Evolutionary conservation across 495 filamentous ascomycete genomes (phyloP).

Genomic region (Elasticomyces elasticus): DNA sequence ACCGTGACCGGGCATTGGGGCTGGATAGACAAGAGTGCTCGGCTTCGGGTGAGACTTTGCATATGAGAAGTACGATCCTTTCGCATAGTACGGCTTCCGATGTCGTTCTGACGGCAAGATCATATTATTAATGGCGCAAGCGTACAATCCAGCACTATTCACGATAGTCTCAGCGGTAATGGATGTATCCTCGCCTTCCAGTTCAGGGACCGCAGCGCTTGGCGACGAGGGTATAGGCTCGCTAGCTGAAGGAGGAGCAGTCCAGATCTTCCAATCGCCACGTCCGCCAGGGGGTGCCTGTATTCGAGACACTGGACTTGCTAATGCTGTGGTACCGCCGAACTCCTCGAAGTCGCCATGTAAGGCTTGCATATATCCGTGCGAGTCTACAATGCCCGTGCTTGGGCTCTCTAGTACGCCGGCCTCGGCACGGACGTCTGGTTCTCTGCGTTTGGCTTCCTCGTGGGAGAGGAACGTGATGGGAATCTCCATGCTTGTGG

Average conservation of each 20-base stretch:
- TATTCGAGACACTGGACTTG: constrained; percentile 51
- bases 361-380: constrained; percentile 70
- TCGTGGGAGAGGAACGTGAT: constrained; percentile 54
- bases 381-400: constrained; percentile 87
- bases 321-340: constrained; percentile 63
- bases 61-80: constrained; percentile 94
- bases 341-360: constrained; percentile 65
- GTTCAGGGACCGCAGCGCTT: constrained; percentile 5
- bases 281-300: constrained; percentile 40
- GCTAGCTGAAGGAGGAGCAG: constrained; percentile 34
- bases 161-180: constrained; percentile 68
- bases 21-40: constrained; percentile 75
- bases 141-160: constrained; percentile 76
- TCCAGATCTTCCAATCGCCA: constrained; percentile 46
- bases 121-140: constrained; percentile 71
- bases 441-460: constrained; percentile 58
- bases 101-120: constrained; percentile 54
- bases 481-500: constrained; percentile 57
- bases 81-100: constrained; percentile 65
- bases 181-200: constrained; percentile 36
- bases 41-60: constrained; percentile 53
- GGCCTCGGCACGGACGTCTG: constrained; percentile 55
- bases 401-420: constrained; percentile 73
- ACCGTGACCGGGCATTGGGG: constrained; percentile 64
- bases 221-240: constrained; percentile 25